These are phyloP conservation scores for Bauhinia variegata DNA, from an alignment of 306 rosid genomes.

Conservation along the genomic window DNA sequence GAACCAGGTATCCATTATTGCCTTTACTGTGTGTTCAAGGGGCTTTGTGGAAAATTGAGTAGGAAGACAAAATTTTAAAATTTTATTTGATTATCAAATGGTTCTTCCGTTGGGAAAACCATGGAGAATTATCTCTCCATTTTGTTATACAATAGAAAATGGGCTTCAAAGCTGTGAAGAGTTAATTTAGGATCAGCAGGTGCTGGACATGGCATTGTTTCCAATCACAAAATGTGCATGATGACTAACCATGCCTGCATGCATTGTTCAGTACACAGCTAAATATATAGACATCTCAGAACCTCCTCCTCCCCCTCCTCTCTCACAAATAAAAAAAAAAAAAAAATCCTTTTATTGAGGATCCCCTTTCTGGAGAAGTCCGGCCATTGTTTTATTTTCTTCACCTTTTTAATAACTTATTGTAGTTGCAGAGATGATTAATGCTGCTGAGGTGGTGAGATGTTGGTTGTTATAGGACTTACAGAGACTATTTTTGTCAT, in stretches of 20 bases:
- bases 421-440: background rate
- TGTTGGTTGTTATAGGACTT: background rate
- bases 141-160: constrained; percentile 12
- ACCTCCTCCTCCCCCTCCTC: too few relatives aligned
- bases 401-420: background rate
- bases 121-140: constrained; percentile 8
- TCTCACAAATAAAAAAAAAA: too few relatives aligned
- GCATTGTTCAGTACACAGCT: constrained; percentile 2
- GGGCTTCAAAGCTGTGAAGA: constrained; percentile 16
- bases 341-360: too few relatives aligned
- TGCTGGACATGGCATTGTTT: constrained; percentile 19
- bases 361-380: too few relatives aligned
- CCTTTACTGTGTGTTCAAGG: constrained; percentile 21
- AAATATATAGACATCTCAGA: too few relatives aligned
- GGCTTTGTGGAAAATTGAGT: constrained; percentile 14
- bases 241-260: background rate
- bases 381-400: too few relatives aligned
- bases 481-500: too few relatives aligned
- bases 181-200: constrained; percentile 16
- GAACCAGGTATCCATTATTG: constrained; percentile 67
- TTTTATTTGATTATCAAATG: background rate
- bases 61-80: constrained; percentile 11
- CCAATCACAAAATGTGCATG: background rate
- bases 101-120: constrained; percentile 15
- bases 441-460: too few relatives aligned